phyloP scores from a whole-genome alignment of 2,329 filamentous ascomycete species.

The Dactylellina drechsleri region DNA sequence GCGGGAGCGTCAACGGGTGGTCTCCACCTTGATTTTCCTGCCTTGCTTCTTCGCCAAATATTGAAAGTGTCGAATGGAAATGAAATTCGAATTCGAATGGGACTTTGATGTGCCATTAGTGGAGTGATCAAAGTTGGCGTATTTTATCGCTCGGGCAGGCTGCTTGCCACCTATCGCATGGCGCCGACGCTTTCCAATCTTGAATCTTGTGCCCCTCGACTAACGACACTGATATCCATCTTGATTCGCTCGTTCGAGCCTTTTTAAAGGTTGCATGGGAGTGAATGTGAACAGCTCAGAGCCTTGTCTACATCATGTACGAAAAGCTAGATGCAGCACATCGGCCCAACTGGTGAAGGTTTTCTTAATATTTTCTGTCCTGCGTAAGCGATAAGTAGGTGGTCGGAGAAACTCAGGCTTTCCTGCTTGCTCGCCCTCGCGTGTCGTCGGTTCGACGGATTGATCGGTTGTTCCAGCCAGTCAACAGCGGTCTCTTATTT shows the following conservation, averaged over 20 bases:
- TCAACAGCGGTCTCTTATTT: slow-evolving; percentile 1
- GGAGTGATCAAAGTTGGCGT: slow-evolving; percentile 16
- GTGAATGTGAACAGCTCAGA: slow-evolving; percentile 11
- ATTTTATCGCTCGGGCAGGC: not conserved
- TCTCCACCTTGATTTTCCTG: slow-evolving; percentile 26
- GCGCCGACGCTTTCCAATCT: slow-evolving; percentile 12
- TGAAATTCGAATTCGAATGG: slow-evolving; percentile 7
- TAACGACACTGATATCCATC: not conserved
- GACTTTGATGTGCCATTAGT: not conserved
- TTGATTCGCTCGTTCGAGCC: slow-evolving; percentile 4
- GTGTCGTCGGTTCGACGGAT: not conserved
- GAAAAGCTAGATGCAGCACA: slow-evolving; percentile 31
- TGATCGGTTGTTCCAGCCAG: not conserved
- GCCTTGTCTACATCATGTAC: slow-evolving; percentile 15
- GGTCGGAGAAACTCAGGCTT: slow-evolving; percentile 28
- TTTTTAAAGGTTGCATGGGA: no score
- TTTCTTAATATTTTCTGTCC: slow-evolving; percentile 17
- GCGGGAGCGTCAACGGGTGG: slow-evolving; percentile 39
- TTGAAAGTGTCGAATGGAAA: not conserved
- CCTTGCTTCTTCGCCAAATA: slow-evolving; percentile 4
- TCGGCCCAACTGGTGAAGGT: slow-evolving; percentile 25
- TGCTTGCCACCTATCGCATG: not conserved
- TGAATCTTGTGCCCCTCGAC: not conserved
- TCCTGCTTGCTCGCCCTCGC: not conserved
- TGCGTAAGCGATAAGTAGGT: slow-evolving; percentile 33